Evolutionary conservation across 2,329 filamentous ascomycete species (phyloP).

Genomic region (Verticillium alfalfae): DNA sequence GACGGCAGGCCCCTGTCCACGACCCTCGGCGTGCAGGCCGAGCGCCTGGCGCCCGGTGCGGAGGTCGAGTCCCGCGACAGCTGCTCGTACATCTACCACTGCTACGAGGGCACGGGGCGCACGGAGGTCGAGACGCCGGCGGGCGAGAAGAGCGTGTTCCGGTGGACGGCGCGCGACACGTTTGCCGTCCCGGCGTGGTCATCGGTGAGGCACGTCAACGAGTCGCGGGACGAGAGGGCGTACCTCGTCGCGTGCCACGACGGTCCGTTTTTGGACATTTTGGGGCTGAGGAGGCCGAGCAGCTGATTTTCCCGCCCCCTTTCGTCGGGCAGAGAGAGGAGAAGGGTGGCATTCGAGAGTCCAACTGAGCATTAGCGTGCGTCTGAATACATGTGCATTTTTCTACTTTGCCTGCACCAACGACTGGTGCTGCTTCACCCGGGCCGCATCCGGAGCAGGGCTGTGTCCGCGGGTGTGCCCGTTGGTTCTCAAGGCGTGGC

Average conservation of each 20-base stretch:
- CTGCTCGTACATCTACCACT: constrained; percentile 46
- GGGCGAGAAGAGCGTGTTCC: constrained; percentile 24
- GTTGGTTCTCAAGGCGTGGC: too few relatives aligned
- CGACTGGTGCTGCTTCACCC: too few relatives aligned
- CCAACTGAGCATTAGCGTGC: background rate
- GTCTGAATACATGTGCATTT: background rate
- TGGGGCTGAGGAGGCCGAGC: constrained; percentile 16
- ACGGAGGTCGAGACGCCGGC: constrained; percentile 28
- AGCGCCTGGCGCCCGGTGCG: constrained; percentile 32
- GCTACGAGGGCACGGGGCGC: constrained; percentile 39
- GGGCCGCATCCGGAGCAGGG: too few relatives aligned
- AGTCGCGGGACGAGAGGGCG: constrained; percentile 16
- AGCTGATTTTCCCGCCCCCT: background rate
- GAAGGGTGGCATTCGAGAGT: background rate
- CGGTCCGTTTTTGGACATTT: constrained; percentile 22
- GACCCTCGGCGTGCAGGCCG: constrained; percentile 42
- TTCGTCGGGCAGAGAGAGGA: background rate
- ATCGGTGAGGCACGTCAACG: constrained; percentile 37
- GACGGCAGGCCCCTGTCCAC: constrained; percentile 29
- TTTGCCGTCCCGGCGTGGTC: constrained; percentile 50
- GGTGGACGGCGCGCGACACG: constrained; percentile 43
- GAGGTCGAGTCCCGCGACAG: constrained; percentile 35
- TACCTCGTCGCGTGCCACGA: constrained; percentile 29
- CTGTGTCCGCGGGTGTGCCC: too few relatives aligned
- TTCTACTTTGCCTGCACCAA: too few relatives aligned